Evolutionary conservation across 2,329 filamentous ascomycete species (phyloP), one percentile per base, ranked within the genome.

Genomic region (Fusarium equiseti): DNA sequence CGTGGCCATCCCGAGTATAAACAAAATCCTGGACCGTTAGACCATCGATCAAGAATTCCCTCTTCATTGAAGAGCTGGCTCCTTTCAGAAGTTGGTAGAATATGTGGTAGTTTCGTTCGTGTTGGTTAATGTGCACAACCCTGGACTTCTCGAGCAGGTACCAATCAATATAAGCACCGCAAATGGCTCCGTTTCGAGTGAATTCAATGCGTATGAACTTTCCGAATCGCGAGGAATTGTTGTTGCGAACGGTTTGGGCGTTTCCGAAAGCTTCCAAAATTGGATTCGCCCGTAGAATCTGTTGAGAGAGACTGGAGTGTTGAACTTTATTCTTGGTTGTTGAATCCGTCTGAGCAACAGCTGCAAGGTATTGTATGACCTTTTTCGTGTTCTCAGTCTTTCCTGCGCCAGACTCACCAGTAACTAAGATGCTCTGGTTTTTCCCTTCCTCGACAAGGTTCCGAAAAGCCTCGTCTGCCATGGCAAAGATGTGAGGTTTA

Each of bases 331-430:
- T 82, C 85, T 90, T 83, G 80, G 87, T 78, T 4, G 91, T 87
- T 0, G 91, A 90, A 64, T 98, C 95, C 1, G 93, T 89, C 44
- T 93, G 92, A 12, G 96, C 96, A 48, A 99, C 96, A 3, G 96
- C 94, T 16, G 96, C 96, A 45, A 99, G 89, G 77, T 99, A 99
- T 77, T 99, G 97, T 59, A 99, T 99, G 73, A 99, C 96, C 80
- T 99, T 99, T 79, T 99, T 99, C 18, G 96, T 99, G 79, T 99
- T 99, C 79, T 99, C 96, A 0, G 96, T 99, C 83, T 99, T 99
- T 74, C 96, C 96, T 35, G 96, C 96, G 78, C 96, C 96, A 20
- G 96, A 99, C 83, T 99, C 96, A 81, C 96, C 96, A 5, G 96
- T 99, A 24, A 99, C 97, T 55, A 99, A 85, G 75, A 99, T 99